Base-by-base conservation (phyloP, 768 basidiomycete species). In the Pleurotus cornucopiae region DNA sequence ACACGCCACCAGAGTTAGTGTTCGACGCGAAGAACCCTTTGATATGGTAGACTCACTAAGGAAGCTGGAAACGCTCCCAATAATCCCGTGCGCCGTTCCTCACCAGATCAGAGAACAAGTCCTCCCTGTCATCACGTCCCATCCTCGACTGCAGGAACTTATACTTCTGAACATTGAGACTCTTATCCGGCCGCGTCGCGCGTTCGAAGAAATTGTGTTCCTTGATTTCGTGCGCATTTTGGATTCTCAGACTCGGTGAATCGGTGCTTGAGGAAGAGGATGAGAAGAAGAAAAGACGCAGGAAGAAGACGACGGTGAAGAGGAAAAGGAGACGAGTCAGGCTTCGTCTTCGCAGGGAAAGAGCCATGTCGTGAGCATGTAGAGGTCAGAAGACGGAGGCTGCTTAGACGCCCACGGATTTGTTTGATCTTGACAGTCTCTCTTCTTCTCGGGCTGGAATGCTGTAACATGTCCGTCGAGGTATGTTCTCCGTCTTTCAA, bases 131-230 rank as follows among this genome's bases (percentile, higher is more conserved):
- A 64, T 98, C 96, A 57, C 96, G 77, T 1, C 94, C 94, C 73
- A 93, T 82, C 34, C 97, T 80, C 2, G 83, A 79, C 72, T 98
- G 97, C 41, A 98, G 68, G 67, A 97, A 98, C 7, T 84, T 81
- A 72, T 95, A 84, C 59, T 85, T 86, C 58, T 94, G 91, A 12
- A 91, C 88, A 76, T 98, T 95, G 39, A 98, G 80, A 6, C 80
- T 81, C 67, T 86, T 89, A 71, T 94, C 93, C 14, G 76, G 69
- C 1, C 78, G 71, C 1, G 79, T 80, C 49, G 79, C 79, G 18
- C 81, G 77, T 65, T 83, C 79, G 38, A 81, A 74, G 61, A 82
- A 78, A 63, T 76, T 79, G 62, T 82, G 79, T 52, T 72, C 70
- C 56, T 76, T 68, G 30, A 81, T 82, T 66, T 80, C 70, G 54